Evolutionary conservation across 2,329 filamentous ascomycete species (phyloP).

Genomic region (Aureobasidium melanogenum): DNA sequence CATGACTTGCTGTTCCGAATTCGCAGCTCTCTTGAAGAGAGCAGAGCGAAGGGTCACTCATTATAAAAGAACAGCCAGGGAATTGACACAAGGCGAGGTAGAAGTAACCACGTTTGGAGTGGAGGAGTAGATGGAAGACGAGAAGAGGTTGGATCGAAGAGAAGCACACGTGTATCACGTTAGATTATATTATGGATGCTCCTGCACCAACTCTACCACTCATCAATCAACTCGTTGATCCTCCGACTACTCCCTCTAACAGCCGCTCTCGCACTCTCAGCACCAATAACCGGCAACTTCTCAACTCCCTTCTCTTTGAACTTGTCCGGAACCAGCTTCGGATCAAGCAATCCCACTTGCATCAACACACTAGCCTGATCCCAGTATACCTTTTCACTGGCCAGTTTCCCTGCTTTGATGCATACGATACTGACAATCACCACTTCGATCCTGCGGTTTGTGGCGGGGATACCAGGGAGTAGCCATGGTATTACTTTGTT

Average conservation of each 20-base stretch:
- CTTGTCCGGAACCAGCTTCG: slow-evolving; percentile 42
- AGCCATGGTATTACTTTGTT: slow-evolving; percentile 50
- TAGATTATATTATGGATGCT: no score
- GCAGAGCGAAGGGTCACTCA: no score
- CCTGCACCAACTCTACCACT: slow-evolving; percentile 14
- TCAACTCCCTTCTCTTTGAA: slow-evolving; percentile 37
- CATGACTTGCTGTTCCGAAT: no score
- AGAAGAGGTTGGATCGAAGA: no score
- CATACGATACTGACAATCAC: slow-evolving; percentile 49
- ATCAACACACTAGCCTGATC: slow-evolving; percentile 53
- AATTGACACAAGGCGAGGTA: no score
- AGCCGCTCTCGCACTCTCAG: slow-evolving; percentile 39
- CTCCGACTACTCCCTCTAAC: slow-evolving; percentile 34
- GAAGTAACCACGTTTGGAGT: no score
- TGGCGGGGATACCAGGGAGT: slow-evolving; percentile 48
- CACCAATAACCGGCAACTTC: slow-evolving; percentile 38
- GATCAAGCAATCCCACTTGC: slow-evolving; percentile 49
- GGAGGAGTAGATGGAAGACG: no score
- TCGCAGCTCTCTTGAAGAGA: no score
- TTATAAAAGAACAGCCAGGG: no score
- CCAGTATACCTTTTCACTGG: slow-evolving; percentile 53
- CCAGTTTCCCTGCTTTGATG: slow-evolving; percentile 44
- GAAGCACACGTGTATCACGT: no score
- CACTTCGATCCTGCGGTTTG: slow-evolving; percentile 46
- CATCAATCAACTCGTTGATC: slow-evolving; percentile 39